Conservation (phyloP, 2,329 filamentous ascomycete species). For the Fusarium xyrophilum region DNA sequence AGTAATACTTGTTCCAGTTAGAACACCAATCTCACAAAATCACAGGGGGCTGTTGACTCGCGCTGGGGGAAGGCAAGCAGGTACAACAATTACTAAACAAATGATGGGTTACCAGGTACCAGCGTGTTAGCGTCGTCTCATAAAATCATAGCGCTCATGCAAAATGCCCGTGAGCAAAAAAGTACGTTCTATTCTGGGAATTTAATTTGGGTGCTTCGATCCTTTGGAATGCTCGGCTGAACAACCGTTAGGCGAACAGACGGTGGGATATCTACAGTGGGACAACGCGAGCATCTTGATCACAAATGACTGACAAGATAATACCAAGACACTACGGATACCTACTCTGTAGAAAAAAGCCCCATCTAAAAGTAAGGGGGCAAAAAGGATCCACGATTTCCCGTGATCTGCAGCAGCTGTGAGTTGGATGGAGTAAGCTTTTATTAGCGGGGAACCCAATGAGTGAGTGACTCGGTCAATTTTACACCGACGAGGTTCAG, state of each 20-base stretch:
- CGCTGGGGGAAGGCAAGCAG: not conserved
- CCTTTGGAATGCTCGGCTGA: not conserved
- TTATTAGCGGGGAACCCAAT: not conserved
- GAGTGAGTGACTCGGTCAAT: slow-evolving; percentile 14
- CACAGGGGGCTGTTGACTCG: slow-evolving; percentile 3
- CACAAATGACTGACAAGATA: not conserved
- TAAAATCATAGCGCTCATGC: not conserved
- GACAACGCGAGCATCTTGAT: not conserved
- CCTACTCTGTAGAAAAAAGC: no score
- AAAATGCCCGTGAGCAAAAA: not conserved
- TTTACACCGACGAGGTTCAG: not conserved
- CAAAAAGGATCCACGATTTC: not conserved
- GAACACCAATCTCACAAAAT: not conserved
- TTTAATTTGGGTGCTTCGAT: not conserved
- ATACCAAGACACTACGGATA: not conserved
- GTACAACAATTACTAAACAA: not conserved
- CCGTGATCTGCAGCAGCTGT: not conserved
- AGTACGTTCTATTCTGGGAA: not conserved
- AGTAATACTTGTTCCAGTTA: not conserved
- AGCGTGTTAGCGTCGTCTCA: not conserved
- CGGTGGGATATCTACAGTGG: not conserved
- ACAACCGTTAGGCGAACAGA: not conserved
- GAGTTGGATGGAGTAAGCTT: not conserved
- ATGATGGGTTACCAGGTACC: not conserved
- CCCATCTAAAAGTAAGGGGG: not conserved